These are phyloP conservation scores for Sicyos edulis DNA, from an alignment of 306 rosid species.

Conservation along the genomic window DNA sequence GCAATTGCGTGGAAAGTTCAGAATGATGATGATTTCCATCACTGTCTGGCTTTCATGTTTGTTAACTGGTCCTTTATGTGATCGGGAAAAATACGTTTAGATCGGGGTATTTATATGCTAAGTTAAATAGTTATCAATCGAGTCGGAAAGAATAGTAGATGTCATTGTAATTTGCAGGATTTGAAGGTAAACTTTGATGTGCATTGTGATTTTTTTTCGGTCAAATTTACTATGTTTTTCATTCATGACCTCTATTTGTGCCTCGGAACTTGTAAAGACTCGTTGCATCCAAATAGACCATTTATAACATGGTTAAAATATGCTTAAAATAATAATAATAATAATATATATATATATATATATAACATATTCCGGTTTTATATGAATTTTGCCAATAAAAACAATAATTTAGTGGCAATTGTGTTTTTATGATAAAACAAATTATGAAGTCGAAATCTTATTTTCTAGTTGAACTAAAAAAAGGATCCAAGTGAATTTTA, in stretches of 20 bases:
- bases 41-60: constrained; percentile 87
- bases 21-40: constrained; percentile 75
- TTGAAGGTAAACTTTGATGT: constrained; percentile 1
- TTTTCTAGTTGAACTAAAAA: too few relatives aligned
- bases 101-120: constrained; percentile 3
- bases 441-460: too few relatives aligned
- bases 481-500: too few relatives aligned
- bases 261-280: not conserved
- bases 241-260: not conserved
- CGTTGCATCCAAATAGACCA: not conserved
- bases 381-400: too few relatives aligned
- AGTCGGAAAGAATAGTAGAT: not conserved
- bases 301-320: not conserved
- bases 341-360: too few relatives aligned
- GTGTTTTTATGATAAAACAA: too few relatives aligned
- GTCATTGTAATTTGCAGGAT: constrained; percentile 6
- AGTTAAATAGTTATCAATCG: not conserved
- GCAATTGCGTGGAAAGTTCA: constrained; percentile 92
- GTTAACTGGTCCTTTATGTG: constrained; percentile 88
- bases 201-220: constrained; percentile 11
- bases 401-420: too few relatives aligned
- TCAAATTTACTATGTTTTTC: not conserved
- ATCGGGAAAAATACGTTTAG: constrained; percentile 11
- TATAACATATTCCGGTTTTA: too few relatives aligned
- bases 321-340: too few relatives aligned